phyloP scores from a whole-genome alignment of 2,329 filamentous ascomycete species.

The Domatiomyces catenatus region DNA sequence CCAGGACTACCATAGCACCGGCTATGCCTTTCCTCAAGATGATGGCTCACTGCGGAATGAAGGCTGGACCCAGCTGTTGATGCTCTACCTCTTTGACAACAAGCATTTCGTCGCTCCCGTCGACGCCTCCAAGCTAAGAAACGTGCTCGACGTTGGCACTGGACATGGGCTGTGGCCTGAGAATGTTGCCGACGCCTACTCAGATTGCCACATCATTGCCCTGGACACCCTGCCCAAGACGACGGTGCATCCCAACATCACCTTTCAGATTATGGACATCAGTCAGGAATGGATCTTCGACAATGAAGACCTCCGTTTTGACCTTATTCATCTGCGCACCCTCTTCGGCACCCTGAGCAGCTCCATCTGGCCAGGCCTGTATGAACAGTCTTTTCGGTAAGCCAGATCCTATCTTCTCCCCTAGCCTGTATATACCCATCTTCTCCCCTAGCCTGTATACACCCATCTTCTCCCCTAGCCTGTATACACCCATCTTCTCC shows the following conservation, averaged over 20 bases:
- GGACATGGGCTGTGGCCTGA: slow-evolving; percentile 23
- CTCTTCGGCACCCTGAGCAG: slow-evolving; percentile 22
- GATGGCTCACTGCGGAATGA: slow-evolving; percentile 14
- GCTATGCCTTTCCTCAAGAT: slow-evolving; percentile 19
- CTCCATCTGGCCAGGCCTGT: slow-evolving; percentile 21
- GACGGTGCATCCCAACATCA: slow-evolving; percentile 19
- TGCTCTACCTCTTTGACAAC: slow-evolving; percentile 10
- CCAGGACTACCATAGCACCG: slow-evolving; percentile 19
- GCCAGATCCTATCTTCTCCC: not conserved
- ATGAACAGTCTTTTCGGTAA: slow-evolving; percentile 23
- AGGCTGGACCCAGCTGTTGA: slow-evolving; percentile 8
- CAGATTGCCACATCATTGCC: slow-evolving; percentile 22
- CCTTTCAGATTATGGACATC: slow-evolving; percentile 23
- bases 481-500: too few relatives aligned
- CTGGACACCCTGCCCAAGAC: slow-evolving; percentile 25
- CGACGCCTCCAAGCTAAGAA: slow-evolving; percentile 9
- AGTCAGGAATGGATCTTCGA: slow-evolving; percentile 23
- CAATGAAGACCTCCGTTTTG: slow-evolving; percentile 22
- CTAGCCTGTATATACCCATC: not conserved
- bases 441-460: too few relatives aligned
- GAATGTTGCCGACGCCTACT: slow-evolving; percentile 21
- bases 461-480: not conserved
- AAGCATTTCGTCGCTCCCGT: slow-evolving; percentile 13
- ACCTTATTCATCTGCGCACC: slow-evolving; percentile 29
- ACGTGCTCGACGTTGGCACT: slow-evolving; percentile 22